phyloP scores from a whole-genome alignment of 1,284 basidiomycete genomes.

The Porodaedalea pini region DNA sequence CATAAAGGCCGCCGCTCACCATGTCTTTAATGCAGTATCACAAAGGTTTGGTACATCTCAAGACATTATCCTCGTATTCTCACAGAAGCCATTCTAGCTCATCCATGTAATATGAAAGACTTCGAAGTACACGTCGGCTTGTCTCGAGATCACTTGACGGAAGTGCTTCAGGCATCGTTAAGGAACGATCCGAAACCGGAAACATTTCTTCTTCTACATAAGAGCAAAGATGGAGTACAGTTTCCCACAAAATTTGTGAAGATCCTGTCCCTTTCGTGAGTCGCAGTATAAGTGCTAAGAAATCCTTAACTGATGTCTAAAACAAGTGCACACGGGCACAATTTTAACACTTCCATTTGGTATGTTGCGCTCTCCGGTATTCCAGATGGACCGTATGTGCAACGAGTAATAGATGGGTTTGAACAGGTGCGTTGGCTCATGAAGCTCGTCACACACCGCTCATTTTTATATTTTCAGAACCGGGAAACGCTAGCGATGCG shows the following conservation, averaged over 20 bases:
- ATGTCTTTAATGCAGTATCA: slow-evolving; percentile 41
- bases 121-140: slow-evolving; percentile 68
- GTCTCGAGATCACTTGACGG: slow-evolving; percentile 58
- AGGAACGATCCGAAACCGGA: slow-evolving; percentile 64
- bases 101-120: slow-evolving; percentile 81
- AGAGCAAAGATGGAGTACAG: slow-evolving; percentile 49
- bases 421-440: slow-evolving; percentile 51
- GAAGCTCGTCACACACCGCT: background rate
- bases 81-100: slow-evolving; percentile 28
- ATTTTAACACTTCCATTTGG: slow-evolving; percentile 78
- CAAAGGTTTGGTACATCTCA: slow-evolving; percentile 34
- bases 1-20: slow-evolving; percentile 10
- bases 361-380: slow-evolving; percentile 61
- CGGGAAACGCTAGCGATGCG: slow-evolving; percentile 62
- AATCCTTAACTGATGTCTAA: background rate
- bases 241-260: slow-evolving; percentile 69
- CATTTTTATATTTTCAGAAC: slow-evolving; percentile 41
- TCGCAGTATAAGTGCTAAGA: slow-evolving; percentile 12
- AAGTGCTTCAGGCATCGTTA: slow-evolving; percentile 57
- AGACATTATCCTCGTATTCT: background rate
- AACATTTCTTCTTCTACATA: slow-evolving; percentile 55
- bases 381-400: slow-evolving; percentile 50
- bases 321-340: slow-evolving; percentile 58
- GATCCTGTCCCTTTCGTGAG: slow-evolving; percentile 69
- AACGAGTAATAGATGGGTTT: slow-evolving; percentile 45